Evolutionary conservation across 1,139 yeast species (phyloP), one percentile per base, ranked within the genome.

Genomic region (Maudiozyma humilis): DNA sequence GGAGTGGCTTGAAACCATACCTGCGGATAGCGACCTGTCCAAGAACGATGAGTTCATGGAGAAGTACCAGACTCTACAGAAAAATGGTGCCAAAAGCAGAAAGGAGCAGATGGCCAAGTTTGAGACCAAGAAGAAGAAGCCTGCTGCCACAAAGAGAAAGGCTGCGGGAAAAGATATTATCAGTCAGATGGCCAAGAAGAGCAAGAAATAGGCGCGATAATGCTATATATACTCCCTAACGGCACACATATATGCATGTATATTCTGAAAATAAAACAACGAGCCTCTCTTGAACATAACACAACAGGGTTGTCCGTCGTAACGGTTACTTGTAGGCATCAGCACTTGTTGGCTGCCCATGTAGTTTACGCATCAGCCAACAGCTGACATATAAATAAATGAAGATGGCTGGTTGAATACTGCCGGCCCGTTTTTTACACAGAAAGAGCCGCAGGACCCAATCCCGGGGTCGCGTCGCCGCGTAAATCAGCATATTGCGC

Each of bases 81-180:
- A 68, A 30, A 55, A 66, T 25, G 93, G 91, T 1, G 73, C 68
- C 5, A 73, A 70, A 48, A 84, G 81, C 46, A 68, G 91, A 50
- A 71, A 67, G 30, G 70, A 66, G 44, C 71, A 68, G 44, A 40
- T 56, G 44, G 56, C 59, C 5, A 68, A 68, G 47, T 67, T 60
- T 42, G 65, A 62, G 34, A 62, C 62, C 46, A 68, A 67, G 44
- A 51, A 54, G 36, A 51, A 54, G 44, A 53, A 50, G 27, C 40
- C 52, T 31, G 42, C 52, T 3, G 43, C n/a, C n/a, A n/a, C 43
- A 29, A 51, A 48, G 31, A 52, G 53, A 36, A 51, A 46, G 14
- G 32, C 38, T 19, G 8, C 27, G 6, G 43, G 41, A 15, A 38
- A 15, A 8, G 51, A 47, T 38, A 45, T 51, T 14, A 23, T 45